A percentile compares a stretch with the other conserved stretches of the same genome.
phyloP scores from a whole-genome alignment of 2,329 filamentous ascomycete species.

The Eutypella sp. region DNA sequence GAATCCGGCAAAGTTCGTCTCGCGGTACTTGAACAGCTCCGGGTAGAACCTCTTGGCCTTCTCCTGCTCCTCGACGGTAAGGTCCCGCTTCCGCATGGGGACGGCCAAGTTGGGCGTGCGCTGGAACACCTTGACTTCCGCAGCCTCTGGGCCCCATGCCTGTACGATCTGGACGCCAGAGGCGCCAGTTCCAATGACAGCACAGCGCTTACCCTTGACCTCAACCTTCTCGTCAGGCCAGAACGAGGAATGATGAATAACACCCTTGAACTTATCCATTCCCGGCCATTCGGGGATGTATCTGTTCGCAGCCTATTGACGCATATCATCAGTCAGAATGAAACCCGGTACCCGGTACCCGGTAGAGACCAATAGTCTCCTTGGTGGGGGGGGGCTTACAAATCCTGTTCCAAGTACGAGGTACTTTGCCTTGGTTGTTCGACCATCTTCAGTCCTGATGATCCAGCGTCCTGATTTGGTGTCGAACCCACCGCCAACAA shows the following conservation, averaged over 20 bases:
- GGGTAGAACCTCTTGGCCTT: conserved; percentile 38
- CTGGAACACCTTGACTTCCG: conserved; percentile 56
- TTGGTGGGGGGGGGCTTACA: conserved; percentile 21
- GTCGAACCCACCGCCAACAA: conserved; percentile 48
- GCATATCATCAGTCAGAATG: background rate
- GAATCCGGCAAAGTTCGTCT: conserved; percentile 54
- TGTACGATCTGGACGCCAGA: conserved; percentile 62
- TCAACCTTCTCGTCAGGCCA: conserved; percentile 56
- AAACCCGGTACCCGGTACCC: background rate
- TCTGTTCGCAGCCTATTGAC: conserved; percentile 46
- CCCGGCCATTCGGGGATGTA: conserved; percentile 58
- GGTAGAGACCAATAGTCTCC: no score
- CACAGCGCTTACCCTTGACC: conserved; percentile 53
- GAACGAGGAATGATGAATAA: conserved; percentile 54
- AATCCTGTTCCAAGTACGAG: conserved; percentile 52
- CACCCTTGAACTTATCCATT: conserved; percentile 54
- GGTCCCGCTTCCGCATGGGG: conserved; percentile 50
- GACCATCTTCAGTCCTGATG: conserved; percentile 46
- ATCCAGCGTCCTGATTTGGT: conserved; percentile 42
- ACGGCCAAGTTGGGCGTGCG: conserved; percentile 62
- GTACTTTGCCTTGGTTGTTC: conserved; percentile 43
- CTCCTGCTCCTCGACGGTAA: conserved; percentile 48
- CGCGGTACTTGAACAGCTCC: conserved; percentile 47
- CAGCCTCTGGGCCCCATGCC: conserved; percentile 49
- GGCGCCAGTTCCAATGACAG: conserved; percentile 60